Conservation (phyloP, 768 basidiomycete species). For the Boletales sp. region DNA sequence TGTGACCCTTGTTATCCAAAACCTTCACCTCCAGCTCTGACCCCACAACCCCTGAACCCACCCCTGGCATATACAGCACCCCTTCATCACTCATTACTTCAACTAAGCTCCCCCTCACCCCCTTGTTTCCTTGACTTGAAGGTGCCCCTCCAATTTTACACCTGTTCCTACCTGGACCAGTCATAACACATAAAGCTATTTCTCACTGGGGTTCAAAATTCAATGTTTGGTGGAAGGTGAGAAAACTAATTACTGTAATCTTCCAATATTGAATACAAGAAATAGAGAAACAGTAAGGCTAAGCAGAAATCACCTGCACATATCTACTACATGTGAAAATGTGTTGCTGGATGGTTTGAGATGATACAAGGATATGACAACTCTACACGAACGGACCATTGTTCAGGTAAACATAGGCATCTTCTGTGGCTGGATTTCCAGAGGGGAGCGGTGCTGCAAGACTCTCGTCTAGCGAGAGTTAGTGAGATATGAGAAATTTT, state of each 20-base stretch:
- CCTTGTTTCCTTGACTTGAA: too few relatives aligned
- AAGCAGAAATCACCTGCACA: constrained; percentile 15
- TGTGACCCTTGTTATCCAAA: neutral
- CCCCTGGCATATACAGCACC: too few relatives aligned
- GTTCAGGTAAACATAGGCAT: constrained; percentile 66
- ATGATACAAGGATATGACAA: neutral
- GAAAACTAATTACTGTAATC: constrained; percentile 9
- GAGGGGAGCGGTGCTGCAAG: constrained; percentile 57
- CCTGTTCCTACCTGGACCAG: too few relatives aligned
- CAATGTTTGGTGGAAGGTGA: neutral
- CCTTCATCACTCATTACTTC: too few relatives aligned
- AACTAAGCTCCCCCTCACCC: too few relatives aligned
- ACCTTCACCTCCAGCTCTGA: too few relatives aligned
- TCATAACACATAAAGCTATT: too few relatives aligned
- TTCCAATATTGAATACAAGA: constrained; percentile 10
- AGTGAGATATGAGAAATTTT: neutral
- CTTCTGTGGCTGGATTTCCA: constrained; percentile 67
- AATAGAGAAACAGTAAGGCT: constrained; percentile 7
- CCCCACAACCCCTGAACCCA: too few relatives aligned
- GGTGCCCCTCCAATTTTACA: too few relatives aligned
- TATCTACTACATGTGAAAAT: constrained; percentile 4
- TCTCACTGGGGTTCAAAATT: too few relatives aligned
- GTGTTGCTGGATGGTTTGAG: constrained; percentile 1
- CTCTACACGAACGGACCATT: constrained; percentile 40
- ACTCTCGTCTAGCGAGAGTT: constrained; percentile 45